phyloP scores from a whole-genome alignment of 805 yeast species.

The Soucietia sequanensis region DNA sequence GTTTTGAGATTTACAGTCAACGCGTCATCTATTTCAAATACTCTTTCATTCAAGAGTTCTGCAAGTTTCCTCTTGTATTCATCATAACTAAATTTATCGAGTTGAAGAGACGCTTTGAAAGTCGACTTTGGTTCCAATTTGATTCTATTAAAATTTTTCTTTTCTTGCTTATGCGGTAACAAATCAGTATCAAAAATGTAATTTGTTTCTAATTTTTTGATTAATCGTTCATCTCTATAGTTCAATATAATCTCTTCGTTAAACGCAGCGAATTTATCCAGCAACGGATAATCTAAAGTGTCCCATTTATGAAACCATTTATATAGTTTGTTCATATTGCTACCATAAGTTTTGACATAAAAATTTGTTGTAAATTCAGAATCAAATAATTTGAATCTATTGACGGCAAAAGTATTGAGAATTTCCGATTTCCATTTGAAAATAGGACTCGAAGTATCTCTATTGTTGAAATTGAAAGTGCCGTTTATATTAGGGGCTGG shows the following conservation, averaged over 20 bases:
- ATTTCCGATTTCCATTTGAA: constrained; percentile 32
- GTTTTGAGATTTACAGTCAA: constrained; percentile 11
- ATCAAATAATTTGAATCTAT: constrained; percentile 23
- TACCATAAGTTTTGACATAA: constrained; percentile 25
- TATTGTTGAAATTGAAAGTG: constrained; percentile 12
- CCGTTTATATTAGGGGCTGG: constrained; percentile 20
- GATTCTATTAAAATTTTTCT: neutral
- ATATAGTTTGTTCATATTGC: constrained; percentile 19
- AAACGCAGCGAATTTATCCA: constrained; percentile 16
- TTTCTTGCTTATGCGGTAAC: constrained; percentile 1
- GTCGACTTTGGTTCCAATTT: too few relatives aligned
- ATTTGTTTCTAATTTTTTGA: constrained; percentile 15
- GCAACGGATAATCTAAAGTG: constrained; percentile 10
- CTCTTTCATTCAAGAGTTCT: constrained; percentile 19
- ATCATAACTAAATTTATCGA: constrained; percentile 19
- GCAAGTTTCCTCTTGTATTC: constrained; percentile 28
- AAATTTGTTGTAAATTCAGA: constrained; percentile 12
- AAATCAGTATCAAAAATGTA: constrained; percentile 8
- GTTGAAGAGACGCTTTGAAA: constrained; percentile 7
- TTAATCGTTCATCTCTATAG: constrained; percentile 23
- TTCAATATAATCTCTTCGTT: constrained; percentile 16
- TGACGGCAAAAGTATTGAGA: constrained; percentile 27
- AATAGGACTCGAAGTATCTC: constrained; percentile 12
- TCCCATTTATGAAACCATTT: constrained; percentile 29
- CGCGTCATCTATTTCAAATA: constrained; percentile 17